Conservation (phyloP, 768 basidiomycete genomes). For the Boletus sensibilis region DNA sequence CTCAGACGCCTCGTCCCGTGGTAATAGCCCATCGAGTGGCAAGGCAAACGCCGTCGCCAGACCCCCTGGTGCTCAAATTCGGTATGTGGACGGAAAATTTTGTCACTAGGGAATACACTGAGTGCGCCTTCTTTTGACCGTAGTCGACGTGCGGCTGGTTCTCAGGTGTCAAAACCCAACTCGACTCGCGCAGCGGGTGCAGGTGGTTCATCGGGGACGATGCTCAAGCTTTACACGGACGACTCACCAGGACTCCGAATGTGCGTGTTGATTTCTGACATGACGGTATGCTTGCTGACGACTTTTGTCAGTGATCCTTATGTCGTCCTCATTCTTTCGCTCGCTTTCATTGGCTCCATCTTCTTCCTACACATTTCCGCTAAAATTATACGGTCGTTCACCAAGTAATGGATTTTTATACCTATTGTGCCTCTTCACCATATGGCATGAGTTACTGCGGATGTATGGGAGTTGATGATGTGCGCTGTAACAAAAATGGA, state of each 20-base stretch:
- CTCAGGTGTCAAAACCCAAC: conserved; percentile 72
- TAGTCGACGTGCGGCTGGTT: conserved; percentile 72
- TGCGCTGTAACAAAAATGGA: not conserved
- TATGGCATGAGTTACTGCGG: not conserved
- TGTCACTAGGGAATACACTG: not conserved
- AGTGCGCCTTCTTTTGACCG: not conserved
- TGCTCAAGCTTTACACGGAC: conserved; percentile 98
- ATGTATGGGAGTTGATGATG: not conserved
- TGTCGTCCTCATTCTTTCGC: conserved; percentile 92
- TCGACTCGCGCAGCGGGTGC: conserved; percentile 90
- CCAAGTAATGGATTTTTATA: conserved; percentile 52
- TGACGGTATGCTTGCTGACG: conserved; percentile 5
- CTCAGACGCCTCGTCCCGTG: conserved; percentile 62
- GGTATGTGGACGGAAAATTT: conserved; percentile 46
- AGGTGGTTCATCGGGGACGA: conserved; percentile 95
- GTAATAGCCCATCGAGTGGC: conserved; percentile 40
- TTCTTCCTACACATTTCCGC: conserved; percentile 99
- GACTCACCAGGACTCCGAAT: conserved; percentile 96
- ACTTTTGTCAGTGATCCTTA: conserved; percentile 74
- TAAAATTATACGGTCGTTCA: conserved; percentile 88
- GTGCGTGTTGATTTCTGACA: conserved; percentile 54
- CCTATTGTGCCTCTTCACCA: not conserved
- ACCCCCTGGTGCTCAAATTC: conserved; percentile 79
- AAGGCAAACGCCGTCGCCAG: conserved; percentile 55
- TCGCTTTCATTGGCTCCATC: conserved; percentile 96